Base-by-base conservation (phyloP, 2,329 filamentous ascomycete genomes). In the Talaromyces islandicus region DNA sequence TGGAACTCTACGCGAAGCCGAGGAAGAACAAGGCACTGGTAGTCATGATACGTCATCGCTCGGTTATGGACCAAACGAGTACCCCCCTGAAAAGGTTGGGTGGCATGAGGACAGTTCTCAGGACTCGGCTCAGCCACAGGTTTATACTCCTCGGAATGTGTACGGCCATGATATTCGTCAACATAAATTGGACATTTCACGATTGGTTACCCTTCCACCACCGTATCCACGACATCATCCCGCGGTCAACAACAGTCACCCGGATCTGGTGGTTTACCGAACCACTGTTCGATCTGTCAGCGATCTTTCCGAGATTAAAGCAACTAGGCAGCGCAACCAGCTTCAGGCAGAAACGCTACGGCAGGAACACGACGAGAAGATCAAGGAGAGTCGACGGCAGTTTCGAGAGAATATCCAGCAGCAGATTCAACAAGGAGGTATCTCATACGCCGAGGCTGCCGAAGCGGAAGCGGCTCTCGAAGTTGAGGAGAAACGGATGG, bases 211-310 rank as follows among this genome's bases (percentile, higher is more conserved):
- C 0, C 81, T 99, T 30, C 94, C 94, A 9, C 94, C 94, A 1
- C 90, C 94, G 1, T 97, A 96, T 72, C 94, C 94, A 1, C 88
- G 93, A 7, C 93, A 97, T 69, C 89, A 97, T 68, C 94, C 94
- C 9, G 94, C 94, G 0, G 90, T 97, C 17, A 97, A 96, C 73
- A 99, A 97, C 70, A 95, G 86, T 66, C 94, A 99, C 70, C 94
- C 94, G 0, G 89, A 95, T 64, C 82, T 99, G n/a, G 83, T 88
- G 0, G 82, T 86, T 1, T 92, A 90, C 53, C 87, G 94, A 55
- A 86, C 82, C 3, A 83, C 86, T 0, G 89, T 97, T 21, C 85
- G 92, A 14, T 81, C 83, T 1, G 77, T 96, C 46, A 89, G 87
- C 57, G 87, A 94, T 66, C 77, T 96, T 55, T 81, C 83, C 17